These are phyloP conservation scores for Scedosporium dehoogii DNA, from an alignment of 2,329 filamentous ascomycete genomes.

Conservation along the genomic window DNA sequence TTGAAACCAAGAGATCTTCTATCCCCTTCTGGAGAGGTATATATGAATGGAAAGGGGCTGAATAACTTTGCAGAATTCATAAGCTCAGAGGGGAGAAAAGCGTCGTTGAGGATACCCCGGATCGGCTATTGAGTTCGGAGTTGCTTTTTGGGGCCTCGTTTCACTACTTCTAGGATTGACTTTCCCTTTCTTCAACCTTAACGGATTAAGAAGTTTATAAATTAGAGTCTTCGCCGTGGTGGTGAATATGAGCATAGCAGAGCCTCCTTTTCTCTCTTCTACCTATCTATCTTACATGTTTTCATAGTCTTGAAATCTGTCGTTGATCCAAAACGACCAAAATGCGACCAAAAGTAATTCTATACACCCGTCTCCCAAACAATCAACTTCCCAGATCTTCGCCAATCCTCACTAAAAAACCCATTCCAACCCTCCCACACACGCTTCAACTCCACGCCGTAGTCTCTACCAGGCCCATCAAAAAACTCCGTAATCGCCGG, in stretches of 20 bases:
- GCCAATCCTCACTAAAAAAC: conserved; percentile 51
- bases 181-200: neutral
- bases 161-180: neutral
- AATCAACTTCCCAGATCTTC: conserved; percentile 44
- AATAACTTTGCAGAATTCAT: too few relatives aligned
- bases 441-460: conserved; percentile 32
- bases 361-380: conserved; percentile 42
- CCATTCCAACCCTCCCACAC: conserved; percentile 52
- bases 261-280: neutral
- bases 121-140: neutral
- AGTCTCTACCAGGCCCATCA: conserved; percentile 24
- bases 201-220: neutral
- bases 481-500: conserved; percentile 34
- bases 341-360: conserved; percentile 6
- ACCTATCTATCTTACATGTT: neutral
- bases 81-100: too few relatives aligned
- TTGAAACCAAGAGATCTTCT: too few relatives aligned
- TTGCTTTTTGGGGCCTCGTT: neutral
- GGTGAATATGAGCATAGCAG: too few relatives aligned
- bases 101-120: neutral
- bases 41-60: too few relatives aligned
- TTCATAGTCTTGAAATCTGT: neutral
- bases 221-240: neutral
- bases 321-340: conserved; percentile 13
- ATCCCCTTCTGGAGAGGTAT: too few relatives aligned